Base-by-base conservation (phyloP, 192 early-diverging fungal species). In the Lobosporangium transversale region DNA sequence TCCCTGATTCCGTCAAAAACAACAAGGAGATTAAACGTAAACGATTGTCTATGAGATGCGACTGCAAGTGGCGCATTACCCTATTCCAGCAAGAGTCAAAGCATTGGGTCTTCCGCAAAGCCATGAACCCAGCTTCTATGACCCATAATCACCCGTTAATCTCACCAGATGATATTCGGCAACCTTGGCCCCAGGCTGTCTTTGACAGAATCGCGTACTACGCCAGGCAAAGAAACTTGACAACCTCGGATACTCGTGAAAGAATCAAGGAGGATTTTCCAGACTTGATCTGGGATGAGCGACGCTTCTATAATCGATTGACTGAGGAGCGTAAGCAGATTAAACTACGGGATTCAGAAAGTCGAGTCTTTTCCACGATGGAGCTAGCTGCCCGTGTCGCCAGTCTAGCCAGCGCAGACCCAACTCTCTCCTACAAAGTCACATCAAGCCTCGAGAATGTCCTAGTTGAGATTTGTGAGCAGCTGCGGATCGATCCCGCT, bases 51-150 rank as follows among this genome's bases (percentile, higher is more conserved):
- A 79, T 82, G 70, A 80, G 84, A 35, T 88, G 86, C 53, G 86
- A 86, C 58, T 88, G 86, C 63, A 81, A 83, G 57, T 88, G 86
- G 86, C 76, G 86, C 33, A 81, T 88, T 20, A 84, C 85, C 3
- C 55, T 88, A 18, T 86, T 81, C 66, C 80, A 86, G 68, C 85
- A 85, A 66, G 79, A 81, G 20, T 70, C 80, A 43, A 80, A 68
- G 52, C 74, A 61, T 40, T 88, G 86, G 86, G 80, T 84, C 52
- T 88, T 88, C 53, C 66, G 84, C 29, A 86, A 88, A 74, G 84
- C 86, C 24, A 74, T 81, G 58, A 88, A 86, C 62, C 78, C 86
- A 32, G 78, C 80, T 26, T 80, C 83, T 17, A 81, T 74, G 67
- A 74, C 78, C 60, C 86, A 88, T 32, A 88, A 88, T 65, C 86